Evolutionary conservation across 1,284 basidiomycete species (phyloP), one percentile per base, ranked within the genome.

Genomic region (Meira miltonrushii): DNA sequence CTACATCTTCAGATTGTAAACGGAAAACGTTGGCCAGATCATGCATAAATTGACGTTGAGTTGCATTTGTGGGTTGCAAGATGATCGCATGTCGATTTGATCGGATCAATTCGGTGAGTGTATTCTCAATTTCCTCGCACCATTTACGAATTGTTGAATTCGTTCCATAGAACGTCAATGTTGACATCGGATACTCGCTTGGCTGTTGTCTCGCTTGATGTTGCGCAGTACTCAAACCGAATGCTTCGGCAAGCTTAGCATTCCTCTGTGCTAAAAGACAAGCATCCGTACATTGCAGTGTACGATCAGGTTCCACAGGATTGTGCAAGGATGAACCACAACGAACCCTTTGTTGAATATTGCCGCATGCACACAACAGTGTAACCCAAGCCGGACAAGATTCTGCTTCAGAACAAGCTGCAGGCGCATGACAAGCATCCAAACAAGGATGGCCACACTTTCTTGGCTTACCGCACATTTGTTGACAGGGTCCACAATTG

Each of bases 211-310:
- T 67, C 8, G 28, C 28, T 33, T 33, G 28, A 33, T 33, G 28
- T 43, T 68, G 61, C 7, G 61, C 58, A 1, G 64, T 63, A 52
- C 69, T 71, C 25, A 78, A 64, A 15, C 75, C 75, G 3, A 78
- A 60, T 8, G 75, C 75, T 48, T 74, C 71, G 28, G 75, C 74
- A 6, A 78, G 60, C 57, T 67, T 69, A 12, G 73, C 71, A 49
- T 78, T 78, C n/a, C 75, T 66, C 61, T 72, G 69, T 5, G 75
- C 75, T 10, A 75, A 59, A 28, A 65, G 57, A 59, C 75, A 78
- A 15, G 65, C 65, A 50, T 74, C 72, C 49, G 64, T 76, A 66
- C 75, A 77, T 58, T 67, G 68, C 44, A 76, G 68, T 28, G 41
- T 43, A 6, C 57, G 50, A 19, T 64, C 56, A 13, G 21, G n/a